Percentiles rank a stretch among this genome's conserved stretches.
phyloP scores from a whole-genome alignment of 2,329 filamentous ascomycete genomes.

The Eutypa lata region DNA sequence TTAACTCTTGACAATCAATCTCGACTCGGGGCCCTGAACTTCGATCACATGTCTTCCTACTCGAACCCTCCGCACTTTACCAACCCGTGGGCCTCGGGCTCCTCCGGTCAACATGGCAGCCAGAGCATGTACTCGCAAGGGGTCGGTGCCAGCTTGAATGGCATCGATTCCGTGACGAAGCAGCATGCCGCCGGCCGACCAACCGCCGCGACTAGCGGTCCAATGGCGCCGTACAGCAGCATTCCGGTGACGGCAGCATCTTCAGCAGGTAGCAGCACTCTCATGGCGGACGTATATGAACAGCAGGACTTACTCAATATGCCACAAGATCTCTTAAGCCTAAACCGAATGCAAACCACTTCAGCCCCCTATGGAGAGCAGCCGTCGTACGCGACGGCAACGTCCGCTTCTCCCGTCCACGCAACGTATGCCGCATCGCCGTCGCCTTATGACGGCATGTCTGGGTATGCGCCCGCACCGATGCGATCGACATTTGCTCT shows the following conservation, averaged over 20 bases:
- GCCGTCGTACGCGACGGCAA: conserved; percentile 62
- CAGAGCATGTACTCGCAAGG: conserved; percentile 63
- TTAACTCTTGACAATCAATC: conserved; percentile 94
- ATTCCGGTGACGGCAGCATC: conserved; percentile 67
- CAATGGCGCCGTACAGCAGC: conserved; percentile 69
- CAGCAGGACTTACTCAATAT: conserved; percentile 67
- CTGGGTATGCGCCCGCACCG: conserved; percentile 66
- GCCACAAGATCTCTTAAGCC: conserved; percentile 70
- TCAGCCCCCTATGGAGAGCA: conserved; percentile 66
- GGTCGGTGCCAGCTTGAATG: conserved; percentile 56
- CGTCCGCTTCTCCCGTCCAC: conserved; percentile 64
- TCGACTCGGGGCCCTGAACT: conserved; percentile 73
- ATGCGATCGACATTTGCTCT: conserved; percentile 57
- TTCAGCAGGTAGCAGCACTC: conserved; percentile 69
- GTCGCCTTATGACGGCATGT: conserved; percentile 69
- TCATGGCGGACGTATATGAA: conserved; percentile 54
- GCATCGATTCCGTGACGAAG: conserved; percentile 54
- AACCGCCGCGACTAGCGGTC: conserved; percentile 54
- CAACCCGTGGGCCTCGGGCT: conserved; percentile 77
- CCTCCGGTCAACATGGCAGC: conserved; percentile 50
- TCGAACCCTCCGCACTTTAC: conserved; percentile 73
- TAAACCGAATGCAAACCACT: conserved; percentile 61
- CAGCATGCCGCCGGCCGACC: conserved; percentile 52
- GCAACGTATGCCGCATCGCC: conserved; percentile 65
- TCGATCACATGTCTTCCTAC: conserved; percentile 75